phyloP scores from a whole-genome alignment of 495 filamentous ascomycete species.

The Hypoxylon fragiforme region DNA sequence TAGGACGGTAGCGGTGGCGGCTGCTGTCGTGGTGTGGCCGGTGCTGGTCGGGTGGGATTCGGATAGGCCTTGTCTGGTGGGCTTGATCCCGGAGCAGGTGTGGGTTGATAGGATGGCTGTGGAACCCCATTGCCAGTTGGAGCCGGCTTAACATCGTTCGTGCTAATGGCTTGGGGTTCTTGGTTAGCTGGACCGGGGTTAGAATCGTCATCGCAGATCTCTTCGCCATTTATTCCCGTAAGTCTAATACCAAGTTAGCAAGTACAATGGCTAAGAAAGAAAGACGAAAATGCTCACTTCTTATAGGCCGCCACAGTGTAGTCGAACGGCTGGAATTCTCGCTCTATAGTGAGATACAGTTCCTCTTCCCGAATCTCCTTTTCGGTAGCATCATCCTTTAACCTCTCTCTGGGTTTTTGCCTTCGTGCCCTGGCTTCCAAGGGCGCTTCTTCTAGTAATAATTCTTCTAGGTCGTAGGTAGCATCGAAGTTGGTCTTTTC shows the following conservation, averaged over 20 bases:
- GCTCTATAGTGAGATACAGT: slow-evolving; percentile 91
- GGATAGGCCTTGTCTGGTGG: slow-evolving; percentile 35
- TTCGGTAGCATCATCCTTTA: slow-evolving; percentile 92
- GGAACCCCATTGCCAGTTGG: slow-evolving; percentile 33
- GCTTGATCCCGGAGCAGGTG: slow-evolving; percentile 24
- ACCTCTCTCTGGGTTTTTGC: slow-evolving; percentile 87
- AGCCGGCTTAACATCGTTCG: slow-evolving; percentile 42
- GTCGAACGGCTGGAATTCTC: slow-evolving; percentile 92
- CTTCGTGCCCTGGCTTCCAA: slow-evolving; percentile 88
- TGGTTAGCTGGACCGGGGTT: slow-evolving; percentile 22
- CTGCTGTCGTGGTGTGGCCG: slow-evolving; percentile 14
- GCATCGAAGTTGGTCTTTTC: slow-evolving; percentile 99
- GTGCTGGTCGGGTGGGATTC: slow-evolving; percentile 29
- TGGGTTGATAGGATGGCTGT: slow-evolving; percentile 18
- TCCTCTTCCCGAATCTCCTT: slow-evolving; percentile 95
- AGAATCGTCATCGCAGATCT: slow-evolving; percentile 4
- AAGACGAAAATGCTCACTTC: slow-evolving; percentile 48
- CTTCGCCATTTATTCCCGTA: slow-evolving; percentile 17
- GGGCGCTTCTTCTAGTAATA: slow-evolving; percentile 92
- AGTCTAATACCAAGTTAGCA: slow-evolving; percentile 23
- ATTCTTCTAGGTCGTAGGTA: slow-evolving; percentile 94
- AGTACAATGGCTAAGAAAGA: neutral
- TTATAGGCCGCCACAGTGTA: slow-evolving; percentile 77
- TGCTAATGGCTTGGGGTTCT: slow-evolving; percentile 48
- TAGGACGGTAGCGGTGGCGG: slow-evolving; percentile 53